Percentiles rank a stretch among this genome's conserved stretches.
These are phyloP conservation scores for Chrysanthemum seticuspe DNA, from an alignment of 129 eudicot genomes.

Conservation along the genomic window DNA sequence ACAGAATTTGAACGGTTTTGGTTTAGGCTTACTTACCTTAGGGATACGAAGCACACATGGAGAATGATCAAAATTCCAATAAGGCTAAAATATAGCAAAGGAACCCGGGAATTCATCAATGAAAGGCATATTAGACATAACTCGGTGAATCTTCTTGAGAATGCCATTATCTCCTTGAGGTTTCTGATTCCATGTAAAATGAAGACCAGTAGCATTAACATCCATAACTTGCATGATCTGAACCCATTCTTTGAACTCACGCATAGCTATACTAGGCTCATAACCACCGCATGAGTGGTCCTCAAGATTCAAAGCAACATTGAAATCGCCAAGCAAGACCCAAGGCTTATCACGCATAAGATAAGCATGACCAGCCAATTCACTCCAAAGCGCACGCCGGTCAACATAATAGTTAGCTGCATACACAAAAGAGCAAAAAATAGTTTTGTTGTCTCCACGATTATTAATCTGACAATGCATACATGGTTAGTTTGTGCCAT, in stretches of 20 bases:
- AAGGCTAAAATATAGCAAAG: not conserved
- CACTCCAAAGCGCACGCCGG: not conserved
- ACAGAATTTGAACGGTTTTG: not conserved
- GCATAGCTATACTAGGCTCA: not conserved
- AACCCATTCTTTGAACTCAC: not conserved
- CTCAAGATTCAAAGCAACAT: not conserved
- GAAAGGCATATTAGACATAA: not conserved
- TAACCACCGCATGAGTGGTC: not conserved
- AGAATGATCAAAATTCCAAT: not conserved
- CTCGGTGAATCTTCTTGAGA: not conserved
- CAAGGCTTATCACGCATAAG: not conserved
- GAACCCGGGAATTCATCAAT: not conserved
- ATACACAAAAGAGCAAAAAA: not conserved
- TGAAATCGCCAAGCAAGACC: not conserved
- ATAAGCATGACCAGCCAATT: not conserved
- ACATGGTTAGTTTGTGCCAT: no score
- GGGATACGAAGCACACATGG: not conserved
- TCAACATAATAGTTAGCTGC: not conserved
- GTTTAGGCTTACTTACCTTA: not conserved
- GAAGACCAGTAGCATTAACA: not conserved
- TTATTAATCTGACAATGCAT: no score
- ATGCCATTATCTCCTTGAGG: not conserved
- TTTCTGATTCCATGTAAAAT: not conserved
- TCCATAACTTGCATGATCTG: not conserved
- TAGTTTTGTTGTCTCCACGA: no score